A percentile compares a stretch with the other conserved stretches of the same genome.
These are phyloP conservation scores for Sungouiozyma intestinalis DNA, from an alignment of 805 yeast species.

Conservation along the genomic window DNA sequence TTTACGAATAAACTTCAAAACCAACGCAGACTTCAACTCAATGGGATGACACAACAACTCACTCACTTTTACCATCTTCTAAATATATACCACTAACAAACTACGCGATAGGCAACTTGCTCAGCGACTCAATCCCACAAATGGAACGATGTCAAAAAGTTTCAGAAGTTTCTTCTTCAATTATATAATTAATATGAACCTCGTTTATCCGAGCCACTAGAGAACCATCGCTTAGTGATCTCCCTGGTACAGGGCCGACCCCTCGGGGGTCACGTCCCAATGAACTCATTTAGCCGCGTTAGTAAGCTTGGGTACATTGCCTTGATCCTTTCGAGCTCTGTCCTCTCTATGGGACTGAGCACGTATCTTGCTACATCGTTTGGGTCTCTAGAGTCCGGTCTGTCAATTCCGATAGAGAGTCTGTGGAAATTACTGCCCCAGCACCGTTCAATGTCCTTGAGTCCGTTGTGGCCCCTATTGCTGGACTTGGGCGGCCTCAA, in stretches of 20 bases:
- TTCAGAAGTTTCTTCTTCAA: neutral
- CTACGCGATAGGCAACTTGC: too few relatives aligned
- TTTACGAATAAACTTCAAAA: conserved; percentile 46
- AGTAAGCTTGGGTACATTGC: neutral
- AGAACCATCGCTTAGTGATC: too few relatives aligned
- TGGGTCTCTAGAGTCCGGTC: conserved; percentile 31
- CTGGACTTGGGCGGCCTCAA: conserved; percentile 50
- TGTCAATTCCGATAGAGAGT: conserved; percentile 68
- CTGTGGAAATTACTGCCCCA: conserved; percentile 50
- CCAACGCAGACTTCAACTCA: conserved; percentile 60
- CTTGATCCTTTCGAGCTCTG: neutral
- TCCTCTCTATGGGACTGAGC: conserved; percentile 35
- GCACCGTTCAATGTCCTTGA: conserved; percentile 42
- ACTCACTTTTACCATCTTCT: neutral
- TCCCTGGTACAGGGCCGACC: too few relatives aligned
- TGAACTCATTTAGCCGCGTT: neutral
- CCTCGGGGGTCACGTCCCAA: neutral
- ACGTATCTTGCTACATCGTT: conserved; percentile 51
- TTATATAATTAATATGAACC: too few relatives aligned
- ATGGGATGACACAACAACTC: conserved; percentile 59
- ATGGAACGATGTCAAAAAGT: too few relatives aligned
- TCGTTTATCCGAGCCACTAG: neutral
- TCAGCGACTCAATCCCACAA: too few relatives aligned
- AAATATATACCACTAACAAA: too few relatives aligned
- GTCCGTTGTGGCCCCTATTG: conserved; percentile 78